Evolutionary conservation across 129 eudicot species (phyloP), one percentile per base, ranked within the genome.

Genomic region (Helianthus tuberosus): DNA sequence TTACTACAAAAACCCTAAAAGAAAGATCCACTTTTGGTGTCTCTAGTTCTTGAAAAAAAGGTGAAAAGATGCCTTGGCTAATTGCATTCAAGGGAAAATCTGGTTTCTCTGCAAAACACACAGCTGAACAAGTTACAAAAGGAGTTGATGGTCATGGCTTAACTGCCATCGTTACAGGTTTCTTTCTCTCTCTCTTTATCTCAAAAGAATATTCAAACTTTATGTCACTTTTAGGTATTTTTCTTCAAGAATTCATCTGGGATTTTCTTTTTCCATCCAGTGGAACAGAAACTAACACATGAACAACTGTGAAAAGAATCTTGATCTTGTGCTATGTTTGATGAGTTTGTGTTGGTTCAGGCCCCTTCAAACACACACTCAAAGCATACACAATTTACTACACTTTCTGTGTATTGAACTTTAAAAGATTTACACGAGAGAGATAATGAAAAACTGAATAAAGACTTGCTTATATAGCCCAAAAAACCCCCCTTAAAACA

Each of bases 121-220:
- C 93, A 20, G 89, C 93, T 57, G 83, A 84, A 72, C 75, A 84
- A 54, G 89, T 84, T 77, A 85, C 93, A 9, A 32, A 84, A 75
- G 93, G 87, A 29, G 65, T 88, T 77, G 87, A 88, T 84, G 93
- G 87, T 11, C 77, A 72, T 70, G 89, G 85, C 51, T 75, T 88
- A 69, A 81, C 87, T 60, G 89, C 93, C 27, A 82, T 88, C 66
- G 64, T 88, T 57, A 88, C 93, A 69, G 92, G 92, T 87, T 32
- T 68, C 13, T 59, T 54, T 29, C 47, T 64, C 17, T 58, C 9
- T 50, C 15, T 16, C 46, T 35, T 35, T 11, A 2, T 32, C 41
- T 36, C 32, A 20, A 20, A 20, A 20, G 23, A 38, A 49, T 5
- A 17, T 74, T 59, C 41, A 61, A 12, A 75, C 23, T 9, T 68